Evolutionary conservation across 2,329 filamentous ascomycete genomes (phyloP), one percentile per base, ranked within the genome.

Genomic region (Aspergillus sp.): DNA sequence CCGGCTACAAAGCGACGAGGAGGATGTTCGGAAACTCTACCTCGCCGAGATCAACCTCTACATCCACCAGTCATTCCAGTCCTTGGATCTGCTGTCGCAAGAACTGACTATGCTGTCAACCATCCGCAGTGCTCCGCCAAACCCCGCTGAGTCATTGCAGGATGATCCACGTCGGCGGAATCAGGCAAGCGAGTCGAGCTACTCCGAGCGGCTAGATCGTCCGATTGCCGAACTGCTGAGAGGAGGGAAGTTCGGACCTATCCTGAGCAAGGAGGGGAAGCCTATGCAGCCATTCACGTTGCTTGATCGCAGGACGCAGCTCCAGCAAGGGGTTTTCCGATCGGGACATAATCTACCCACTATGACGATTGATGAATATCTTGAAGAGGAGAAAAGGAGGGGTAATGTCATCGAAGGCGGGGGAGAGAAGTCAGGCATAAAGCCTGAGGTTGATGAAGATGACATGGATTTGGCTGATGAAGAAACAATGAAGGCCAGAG

Each of bases 311-410:
- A 85, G 95, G 39, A 87, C 91, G 63, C 88, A 92, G 62, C 77
- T 96, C 61, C 86, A 88, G 62, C 83, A 88, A 60, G 90, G 90
- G 2, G 94, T 99, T 0, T 99, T 99, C 77, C 85, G 91, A 58
- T 87, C 92, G 0, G 92, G 95, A 7, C 95, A 99, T 74, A 97
- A 91, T 77, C 80, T 99, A 60, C 95, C 95, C 0, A 98, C 95
- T 3, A 98, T 99, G 95, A 91, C 87, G 1, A 97, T 99, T 63
- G 95, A 99, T 68, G 95, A 99, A 79, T 99, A 98, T 72, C 82
- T 99, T 15, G 95, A 96, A 55, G 94, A 98, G 76, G 95, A 98
- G 80, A 85, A 85, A 71, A 84, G 86, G 66, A 83, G 90, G 63
- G 95, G 95, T 15, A 91, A 91, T 19, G 93, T 99, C 60, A 91